A percentile compares a stretch with the other conserved stretches of the same genome.
Conservation (phyloP, 2,329 filamentous ascomycete species). For the Ceratocystis alfenasii region DNA sequence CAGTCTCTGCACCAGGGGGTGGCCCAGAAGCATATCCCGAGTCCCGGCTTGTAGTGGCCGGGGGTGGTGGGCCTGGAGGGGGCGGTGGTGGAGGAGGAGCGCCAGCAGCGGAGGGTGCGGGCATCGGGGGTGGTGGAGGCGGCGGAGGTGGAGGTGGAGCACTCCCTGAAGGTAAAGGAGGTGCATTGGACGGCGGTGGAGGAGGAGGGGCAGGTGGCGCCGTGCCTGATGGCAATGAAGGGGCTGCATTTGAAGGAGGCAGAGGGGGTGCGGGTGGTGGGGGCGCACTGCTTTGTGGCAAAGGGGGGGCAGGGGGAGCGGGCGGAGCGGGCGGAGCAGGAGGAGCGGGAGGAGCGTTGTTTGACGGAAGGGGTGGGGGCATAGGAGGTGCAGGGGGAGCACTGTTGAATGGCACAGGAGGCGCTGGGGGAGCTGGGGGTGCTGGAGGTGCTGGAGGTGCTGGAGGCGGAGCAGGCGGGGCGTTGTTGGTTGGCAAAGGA, state of each 20-base stretch:
- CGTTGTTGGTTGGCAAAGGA: not conserved
- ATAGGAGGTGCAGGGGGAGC: conserved; percentile 57
- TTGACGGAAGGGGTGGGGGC: not conserved
- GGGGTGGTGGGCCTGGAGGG: conserved; percentile 26
- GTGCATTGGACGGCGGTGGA: conserved; percentile 37
- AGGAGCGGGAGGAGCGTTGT: conserved; percentile 33
- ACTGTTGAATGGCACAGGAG: conserved; percentile 35
- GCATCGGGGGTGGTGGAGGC: conserved; percentile 32
- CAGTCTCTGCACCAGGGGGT: conserved; percentile 32
- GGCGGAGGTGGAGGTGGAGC: conserved; percentile 34
- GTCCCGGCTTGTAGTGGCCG: conserved; percentile 38
- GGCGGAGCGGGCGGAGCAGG: conserved; percentile 65
- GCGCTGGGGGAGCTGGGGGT: conserved; percentile 39
- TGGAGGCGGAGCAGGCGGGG: conserved; percentile 24
- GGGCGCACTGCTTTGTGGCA: conserved; percentile 25
- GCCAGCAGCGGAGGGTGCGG: conserved; percentile 28
- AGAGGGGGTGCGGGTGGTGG: conserved; percentile 33
- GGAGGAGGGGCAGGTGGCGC: conserved; percentile 34
- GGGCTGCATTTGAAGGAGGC: conserved; percentile 41
- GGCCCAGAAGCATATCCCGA: conserved; percentile 45
- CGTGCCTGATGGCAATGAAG: conserved; percentile 28
- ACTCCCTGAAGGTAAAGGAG: not conserved
- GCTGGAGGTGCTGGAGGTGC: not conserved
- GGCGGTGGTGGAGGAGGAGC: conserved; percentile 39
- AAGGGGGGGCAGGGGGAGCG: conserved; percentile 37